Conservation (phyloP, 208 protist genomes). For the Leishmania major region DNA sequence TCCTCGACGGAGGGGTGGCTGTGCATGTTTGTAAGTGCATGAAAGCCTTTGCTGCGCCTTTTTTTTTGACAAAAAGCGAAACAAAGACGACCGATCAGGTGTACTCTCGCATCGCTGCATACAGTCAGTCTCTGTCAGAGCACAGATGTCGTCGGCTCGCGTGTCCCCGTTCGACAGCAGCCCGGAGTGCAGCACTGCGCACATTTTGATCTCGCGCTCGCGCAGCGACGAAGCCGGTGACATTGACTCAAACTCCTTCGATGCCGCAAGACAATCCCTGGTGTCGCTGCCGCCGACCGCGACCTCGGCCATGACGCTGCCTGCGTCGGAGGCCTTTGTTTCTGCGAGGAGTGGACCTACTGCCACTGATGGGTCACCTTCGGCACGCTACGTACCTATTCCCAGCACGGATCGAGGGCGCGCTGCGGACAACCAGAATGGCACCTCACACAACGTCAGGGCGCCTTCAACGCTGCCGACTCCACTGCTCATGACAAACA, state of each 20-base stretch:
- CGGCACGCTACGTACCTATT: neutral
- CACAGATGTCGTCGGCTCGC: slow-evolving; percentile 31
- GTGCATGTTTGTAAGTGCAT: neutral
- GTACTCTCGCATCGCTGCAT: neutral
- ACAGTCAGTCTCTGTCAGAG: neutral
- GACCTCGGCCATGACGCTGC: neutral
- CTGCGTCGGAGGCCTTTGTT: slow-evolving; percentile 29
- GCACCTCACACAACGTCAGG: neutral
- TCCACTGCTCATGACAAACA: neutral
- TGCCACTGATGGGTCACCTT: neutral
- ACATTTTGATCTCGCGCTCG: neutral
- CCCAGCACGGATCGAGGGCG: neutral
- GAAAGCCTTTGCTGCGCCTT: neutral
- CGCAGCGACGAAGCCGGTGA: slow-evolving; percentile 9
- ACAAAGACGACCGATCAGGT: neutral
- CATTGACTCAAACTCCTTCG: neutral
- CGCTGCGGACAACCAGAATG: neutral
- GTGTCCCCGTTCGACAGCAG: slow-evolving; percentile 50
- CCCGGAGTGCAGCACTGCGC: slow-evolving; percentile 33
- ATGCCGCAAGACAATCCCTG: neutral
- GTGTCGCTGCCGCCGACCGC: neutral
- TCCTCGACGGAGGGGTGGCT: neutral
- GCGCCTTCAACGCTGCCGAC: neutral
- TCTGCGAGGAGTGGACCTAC: neutral
- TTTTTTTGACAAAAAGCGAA: neutral